These are phyloP conservation scores for Setomelanomma holmii DNA, from an alignment of 2,329 filamentous ascomycete genomes.

Conservation along the genomic window DNA sequence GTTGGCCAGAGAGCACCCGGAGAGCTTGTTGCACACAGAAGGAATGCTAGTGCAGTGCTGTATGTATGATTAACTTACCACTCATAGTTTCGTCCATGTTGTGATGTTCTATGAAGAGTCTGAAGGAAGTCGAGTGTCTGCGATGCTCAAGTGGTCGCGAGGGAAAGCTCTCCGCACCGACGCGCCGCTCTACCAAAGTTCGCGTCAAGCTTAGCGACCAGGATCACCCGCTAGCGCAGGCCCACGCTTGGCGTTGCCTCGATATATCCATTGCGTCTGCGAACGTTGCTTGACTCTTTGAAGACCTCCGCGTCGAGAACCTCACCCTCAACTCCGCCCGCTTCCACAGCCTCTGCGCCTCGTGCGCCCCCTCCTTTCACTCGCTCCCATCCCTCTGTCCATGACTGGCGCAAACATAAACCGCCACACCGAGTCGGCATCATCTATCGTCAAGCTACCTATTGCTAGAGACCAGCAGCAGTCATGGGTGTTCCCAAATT, in stretches of 20 bases:
- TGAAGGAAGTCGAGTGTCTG: background rate
- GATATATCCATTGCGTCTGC: slow-evolving; percentile 25
- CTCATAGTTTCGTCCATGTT: slow-evolving; percentile 50
- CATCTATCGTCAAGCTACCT: slow-evolving; percentile 7
- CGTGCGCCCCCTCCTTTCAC: slow-evolving; percentile 25
- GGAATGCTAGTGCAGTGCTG: too few species aligned
- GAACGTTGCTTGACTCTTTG: slow-evolving; percentile 38
- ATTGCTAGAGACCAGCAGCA: slow-evolving; percentile 28
- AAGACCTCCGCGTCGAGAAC: slow-evolving; percentile 51
- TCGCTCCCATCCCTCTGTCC: slow-evolving; percentile 10
- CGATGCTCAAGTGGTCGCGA: slow-evolving; percentile 1
- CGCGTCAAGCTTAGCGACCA: slow-evolving; percentile 13
- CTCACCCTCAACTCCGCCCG: slow-evolving; percentile 28
- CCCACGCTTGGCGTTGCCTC: slow-evolving; percentile 21
- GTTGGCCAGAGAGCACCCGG: background rate
- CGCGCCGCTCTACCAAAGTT: slow-evolving; percentile 20
- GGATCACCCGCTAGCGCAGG: slow-evolving; percentile 2
- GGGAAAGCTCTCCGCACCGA: slow-evolving; percentile 12
- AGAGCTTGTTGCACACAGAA: slow-evolving; percentile 1
- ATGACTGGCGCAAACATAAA: background rate
- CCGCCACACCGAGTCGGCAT: background rate
- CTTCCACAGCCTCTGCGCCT: slow-evolving; percentile 22
- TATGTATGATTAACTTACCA: too few species aligned
- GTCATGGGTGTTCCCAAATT: slow-evolving; percentile 83
- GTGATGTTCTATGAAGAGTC: background rate